Base-by-base conservation (phyloP, 805 yeast genomes). In the Kodamaea restingae region DNA sequence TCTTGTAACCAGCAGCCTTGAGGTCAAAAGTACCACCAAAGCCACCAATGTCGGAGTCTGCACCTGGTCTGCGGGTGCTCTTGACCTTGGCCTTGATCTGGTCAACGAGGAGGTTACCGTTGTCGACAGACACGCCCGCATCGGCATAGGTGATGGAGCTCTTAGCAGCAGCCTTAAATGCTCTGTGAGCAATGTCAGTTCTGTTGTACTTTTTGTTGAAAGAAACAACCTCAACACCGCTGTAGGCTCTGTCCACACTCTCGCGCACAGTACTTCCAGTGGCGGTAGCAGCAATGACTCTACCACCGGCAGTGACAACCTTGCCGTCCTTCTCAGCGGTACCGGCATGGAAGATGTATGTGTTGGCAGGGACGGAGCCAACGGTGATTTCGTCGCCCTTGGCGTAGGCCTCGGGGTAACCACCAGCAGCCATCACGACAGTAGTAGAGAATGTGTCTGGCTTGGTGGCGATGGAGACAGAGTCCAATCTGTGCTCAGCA, bases 11-110 rank as follows among this genome's bases (percentile, higher is more conserved):
- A 32, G 95, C 95, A 37, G 81, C 80, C 50, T 80, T 76, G 55
- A 93, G 73, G 61, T 95, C 98, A 50, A 93, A 95, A 32, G 91
- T 68, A 50, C 99, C 99, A 50, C 99, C 99, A 57, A 93, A 93
- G 2, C 99, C 99, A 58, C 99, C 99, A 52, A 93, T 93, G 51
- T 88, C 96, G 11, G 97, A 86, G 56, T 93, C 96, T 25, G 99
- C 93, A 55, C 99, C 99, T 24, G 95, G 74, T 66, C 99, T 82
- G 29, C 84, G 81, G 7, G 99, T 93, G 4, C 96, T 83, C 61
- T 84, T 87, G 37, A 93, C 99, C 65, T 81, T 78, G 36, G 81
- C 78, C 66, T 93, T 93, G 65, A 93, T 93, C 52, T 82, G 80
- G 60, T 90, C 90, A 32, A 93, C 98, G 41, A 93, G 76, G 50